Percentiles rank a stretch among this genome's conserved stretches.
Conservation (phyloP, 202 grass and related monocot species). For the Schoenoplectus triqueter region DNA sequence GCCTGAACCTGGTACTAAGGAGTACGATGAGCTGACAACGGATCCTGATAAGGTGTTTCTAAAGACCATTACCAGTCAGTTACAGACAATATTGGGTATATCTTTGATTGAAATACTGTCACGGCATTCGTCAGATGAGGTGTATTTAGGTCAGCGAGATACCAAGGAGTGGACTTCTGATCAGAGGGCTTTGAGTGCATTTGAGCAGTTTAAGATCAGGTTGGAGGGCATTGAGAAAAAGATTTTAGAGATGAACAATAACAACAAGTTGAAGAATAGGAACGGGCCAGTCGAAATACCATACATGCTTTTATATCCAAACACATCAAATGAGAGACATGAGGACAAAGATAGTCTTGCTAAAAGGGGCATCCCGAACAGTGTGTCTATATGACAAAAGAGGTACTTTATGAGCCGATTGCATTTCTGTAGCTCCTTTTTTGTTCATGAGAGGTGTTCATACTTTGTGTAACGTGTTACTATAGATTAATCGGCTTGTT, state of each 20-base stretch:
- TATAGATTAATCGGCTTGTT: neutral
- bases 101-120: conserved; percentile 59
- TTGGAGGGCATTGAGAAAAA: conserved; percentile 59
- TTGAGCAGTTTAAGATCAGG: conserved; percentile 39
- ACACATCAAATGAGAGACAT: conserved; percentile 42
- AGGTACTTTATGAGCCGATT: neutral
- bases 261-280: conserved; percentile 58
- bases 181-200: conserved; percentile 36
- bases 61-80: conserved; percentile 65
- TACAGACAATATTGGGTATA: conserved; percentile 75
- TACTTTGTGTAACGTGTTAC: neutral
- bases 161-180: conserved; percentile 44
- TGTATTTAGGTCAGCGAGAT: conserved; percentile 50
- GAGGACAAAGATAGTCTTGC: neutral
- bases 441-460: neutral
- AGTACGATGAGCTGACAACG: conserved; percentile 53
- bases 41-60: conserved; percentile 62
- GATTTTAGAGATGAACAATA: conserved; percentile 54
- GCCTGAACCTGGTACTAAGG: conserved; percentile 53
- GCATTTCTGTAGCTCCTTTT: neutral
- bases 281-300: conserved; percentile 58
- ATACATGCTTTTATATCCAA: conserved; percentile 76
- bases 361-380: conserved; percentile 74
- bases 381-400: conserved; percentile 67
- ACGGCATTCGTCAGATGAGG: conserved; percentile 50